Evolutionary conservation across 75 land plant species (phyloP).

Genomic region (Picea glauca): DNA sequence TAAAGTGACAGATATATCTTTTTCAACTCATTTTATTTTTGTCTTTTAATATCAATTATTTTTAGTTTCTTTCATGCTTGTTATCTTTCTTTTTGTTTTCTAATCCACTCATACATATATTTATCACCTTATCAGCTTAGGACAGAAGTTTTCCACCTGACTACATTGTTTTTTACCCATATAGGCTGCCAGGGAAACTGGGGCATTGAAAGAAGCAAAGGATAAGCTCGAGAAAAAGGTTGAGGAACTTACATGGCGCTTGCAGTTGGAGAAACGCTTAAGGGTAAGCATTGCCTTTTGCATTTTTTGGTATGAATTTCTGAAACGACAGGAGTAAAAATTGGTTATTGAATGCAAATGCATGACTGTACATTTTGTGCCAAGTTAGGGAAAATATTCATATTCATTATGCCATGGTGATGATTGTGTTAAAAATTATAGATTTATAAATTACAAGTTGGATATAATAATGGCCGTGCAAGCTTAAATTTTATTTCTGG

Average conservation of each 20-base stretch:
- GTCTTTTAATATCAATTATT: not conserved
- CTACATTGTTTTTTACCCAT: not conserved
- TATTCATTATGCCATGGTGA: too few relatives aligned
- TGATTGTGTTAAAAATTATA: too few relatives aligned
- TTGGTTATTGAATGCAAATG: not conserved
- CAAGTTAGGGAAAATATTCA: not conserved
- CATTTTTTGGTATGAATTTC: not conserved
- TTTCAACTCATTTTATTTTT: not conserved
- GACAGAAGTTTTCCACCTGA: not conserved
- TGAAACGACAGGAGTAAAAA: not conserved
- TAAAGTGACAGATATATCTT: not conserved
- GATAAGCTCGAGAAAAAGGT: conserved; percentile 90
- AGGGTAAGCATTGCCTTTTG: conserved; percentile 50
- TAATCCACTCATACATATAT: not conserved
- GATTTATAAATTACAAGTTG: too few relatives aligned
- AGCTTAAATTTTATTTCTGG: not conserved
- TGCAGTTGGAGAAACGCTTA: conserved; percentile 87
- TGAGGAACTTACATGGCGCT: conserved; percentile 98
- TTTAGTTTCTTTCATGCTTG: not conserved
- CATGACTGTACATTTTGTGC: not conserved
- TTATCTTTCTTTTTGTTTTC: not conserved
- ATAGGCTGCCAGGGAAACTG: conserved; percentile 98
- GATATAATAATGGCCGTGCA: too few relatives aligned
- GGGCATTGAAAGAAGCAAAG: conserved; percentile 98
- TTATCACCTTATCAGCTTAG: not conserved